Evolutionary conservation across 805 yeast species (phyloP), one percentile per base, ranked within the genome.

Genomic region (Millerago galiae): DNA sequence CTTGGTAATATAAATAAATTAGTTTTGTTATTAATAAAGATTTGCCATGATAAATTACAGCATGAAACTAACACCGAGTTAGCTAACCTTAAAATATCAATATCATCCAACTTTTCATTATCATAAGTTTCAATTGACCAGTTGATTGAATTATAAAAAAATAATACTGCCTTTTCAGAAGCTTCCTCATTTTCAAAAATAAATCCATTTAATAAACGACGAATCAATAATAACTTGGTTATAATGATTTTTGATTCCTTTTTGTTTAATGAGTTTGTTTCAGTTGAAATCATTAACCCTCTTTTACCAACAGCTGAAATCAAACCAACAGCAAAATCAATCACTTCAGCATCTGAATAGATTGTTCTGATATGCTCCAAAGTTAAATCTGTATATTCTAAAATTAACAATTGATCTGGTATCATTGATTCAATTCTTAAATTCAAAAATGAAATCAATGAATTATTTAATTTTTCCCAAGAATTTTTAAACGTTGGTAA

Each of bases 11-110:
- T 52, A 35, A 40, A 51, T 38, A 68, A 60, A 8, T 60, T 66
- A 6, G 60, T 56, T 8, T 58, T 56, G 21, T 62, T 61, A 12
- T 56, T 50, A 8, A 61, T 49, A 24, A 66, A 57, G n/a, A 56
- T 39, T 50, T 56, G 69, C 60, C 71, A 62, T 24, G 66, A 53
- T 56, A 64, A 48, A 47, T 58, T 51, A 45, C 79, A 66, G 26
- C 75, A 67, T 14, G 81, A 68, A 33, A 79, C 62, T 52, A 83
- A 55, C 18, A 80, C 67, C 16, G 81, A 75, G 43, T 76, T 71
- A 0, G 89, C 83, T 48, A 84, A 63, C 59, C 95, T 71, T 2
- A 80, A 58, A 14, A 83, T 74, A 35, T 79, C 85, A 18, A 78
- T 50, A 52, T 77, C 84, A 34, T 63, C 52, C 15, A 63, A 29